Evolutionary conservation across 2,329 filamentous ascomycete species (phyloP).

Genomic region (Epichloe gansuensis): DNA sequence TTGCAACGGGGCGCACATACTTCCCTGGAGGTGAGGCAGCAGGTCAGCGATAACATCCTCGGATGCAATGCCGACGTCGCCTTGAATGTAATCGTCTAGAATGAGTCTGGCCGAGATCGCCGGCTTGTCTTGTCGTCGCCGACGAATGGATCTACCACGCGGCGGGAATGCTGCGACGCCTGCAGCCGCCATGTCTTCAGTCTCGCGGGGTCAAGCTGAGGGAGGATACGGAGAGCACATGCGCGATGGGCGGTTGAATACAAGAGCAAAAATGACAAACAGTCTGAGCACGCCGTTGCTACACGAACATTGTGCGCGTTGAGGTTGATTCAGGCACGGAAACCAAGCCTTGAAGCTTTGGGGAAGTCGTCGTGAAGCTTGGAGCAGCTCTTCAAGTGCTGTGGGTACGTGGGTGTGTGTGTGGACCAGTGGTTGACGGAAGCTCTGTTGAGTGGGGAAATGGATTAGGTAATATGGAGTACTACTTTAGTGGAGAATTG

Average conservation of each 20-base stretch:
- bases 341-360: background rate
- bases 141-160: constrained; percentile 31
- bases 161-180: constrained; percentile 14
- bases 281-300: background rate
- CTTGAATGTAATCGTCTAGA: constrained; percentile 73
- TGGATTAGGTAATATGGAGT: too few relatives aligned
- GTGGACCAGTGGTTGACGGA: too few relatives aligned
- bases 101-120: constrained; percentile 68
- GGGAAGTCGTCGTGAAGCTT: background rate
- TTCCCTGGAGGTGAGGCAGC: constrained; percentile 48
- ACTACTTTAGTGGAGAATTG: too few relatives aligned
- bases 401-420: too few relatives aligned
- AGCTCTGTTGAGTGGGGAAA: too few relatives aligned
- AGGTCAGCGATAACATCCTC: constrained; percentile 75
- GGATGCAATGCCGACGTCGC: constrained; percentile 75
- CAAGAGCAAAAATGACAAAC: background rate
- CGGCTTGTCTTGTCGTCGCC: constrained; percentile 54
- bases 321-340: background rate
- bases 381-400: background rate
- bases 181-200: constrained; percentile 17
- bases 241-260: background rate
- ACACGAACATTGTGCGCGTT: background rate
- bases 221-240: background rate
- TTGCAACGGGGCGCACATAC: constrained; percentile 27
- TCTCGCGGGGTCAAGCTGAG: background rate